Base-by-base conservation (phyloP, 2,329 filamentous ascomycete species). In the Ophiocordyceps australis region DNA sequence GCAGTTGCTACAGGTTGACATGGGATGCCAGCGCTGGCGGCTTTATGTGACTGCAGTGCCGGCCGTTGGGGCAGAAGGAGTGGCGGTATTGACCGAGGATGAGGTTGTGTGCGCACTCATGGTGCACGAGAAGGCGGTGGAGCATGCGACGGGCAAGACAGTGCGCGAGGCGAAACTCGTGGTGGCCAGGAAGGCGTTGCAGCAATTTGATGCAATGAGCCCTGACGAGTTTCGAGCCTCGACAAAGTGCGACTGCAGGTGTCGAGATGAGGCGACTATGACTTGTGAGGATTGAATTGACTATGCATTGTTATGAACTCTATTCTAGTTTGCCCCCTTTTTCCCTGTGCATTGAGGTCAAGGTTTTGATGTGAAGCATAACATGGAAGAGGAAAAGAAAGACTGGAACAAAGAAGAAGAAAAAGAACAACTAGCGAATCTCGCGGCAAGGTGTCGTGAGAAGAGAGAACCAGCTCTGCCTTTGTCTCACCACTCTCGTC, bases 111-210 rank as follows among this genome's bases (percentile, higher is more conserved):
- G 75, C 6, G 81, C 69, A 14, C 61, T 93, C 7, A 59, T 91
- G 42, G 62, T 94, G 10, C 86, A 95, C 41, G 65, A 70, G 9
- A 46, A 61, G 22, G 63, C 83, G 8, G 48, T 80, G n/a, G 66
- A 70, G 2, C 59, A 70, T 33, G 66, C 59, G 2, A 54, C 59
- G 19, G 67, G 67, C 2, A 65, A 59, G 35, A 82, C 72, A 26
- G 65, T 66, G 0, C 61, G 77, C 24, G 78, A 83, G 47, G 82
- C 80, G 1, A 85, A 83, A 49, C 47, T 77, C 5, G 58, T 58
- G 9, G 75, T 67, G 1, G 73, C 75, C 9, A 65, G 70, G 35
- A 52, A 54, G 32, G 73, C 72, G 2, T 35, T 77, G 26, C 45
- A 51, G 4, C 42, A 45, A 29, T 31, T 75, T 18, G 40, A 55